These are phyloP conservation scores for Flaveria brownii DNA, from an alignment of 129 eudicot genomes.

Conservation along the genomic window DNA sequence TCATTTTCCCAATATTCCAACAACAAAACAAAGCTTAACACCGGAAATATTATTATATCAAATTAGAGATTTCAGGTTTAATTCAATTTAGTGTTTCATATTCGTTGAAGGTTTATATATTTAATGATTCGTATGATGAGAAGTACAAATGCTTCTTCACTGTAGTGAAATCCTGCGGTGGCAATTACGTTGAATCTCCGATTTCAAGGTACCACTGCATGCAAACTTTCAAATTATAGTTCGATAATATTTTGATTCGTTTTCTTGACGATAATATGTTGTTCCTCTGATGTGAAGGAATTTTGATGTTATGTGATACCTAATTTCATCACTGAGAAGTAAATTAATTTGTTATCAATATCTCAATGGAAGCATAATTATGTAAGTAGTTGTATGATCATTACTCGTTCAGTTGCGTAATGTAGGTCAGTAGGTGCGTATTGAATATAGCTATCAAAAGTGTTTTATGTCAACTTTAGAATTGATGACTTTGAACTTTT, in stretches of 20 bases:
- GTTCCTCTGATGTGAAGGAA: background rate
- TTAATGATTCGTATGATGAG: background rate
- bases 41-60: too few species aligned
- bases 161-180: constrained; percentile 13
- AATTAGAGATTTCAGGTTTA: background rate
- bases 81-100: background rate
- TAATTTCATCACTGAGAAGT: too few species aligned
- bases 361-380: too few species aligned
- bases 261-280: constrained; percentile 6
- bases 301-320: background rate
- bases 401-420: too few species aligned
- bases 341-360: too few species aligned
- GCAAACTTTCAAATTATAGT: background rate
- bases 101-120: constrained; percentile 19
- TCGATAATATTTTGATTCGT: background rate
- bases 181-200: constrained; percentile 22
- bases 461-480: too few species aligned
- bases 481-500: too few species aligned
- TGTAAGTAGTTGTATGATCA: too few species aligned
- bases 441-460: too few species aligned
- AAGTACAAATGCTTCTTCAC: constrained; percentile 1
- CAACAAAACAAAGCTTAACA: too few species aligned
- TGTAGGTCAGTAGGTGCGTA: too few species aligned
- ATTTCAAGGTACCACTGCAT: background rate
- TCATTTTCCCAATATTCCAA: too few species aligned